Percentiles rank a stretch among this genome's conserved stretches.
phyloP scores from a whole-genome alignment of 768 basidiomycete genomes.

The Crassisporium funariophilum region DNA sequence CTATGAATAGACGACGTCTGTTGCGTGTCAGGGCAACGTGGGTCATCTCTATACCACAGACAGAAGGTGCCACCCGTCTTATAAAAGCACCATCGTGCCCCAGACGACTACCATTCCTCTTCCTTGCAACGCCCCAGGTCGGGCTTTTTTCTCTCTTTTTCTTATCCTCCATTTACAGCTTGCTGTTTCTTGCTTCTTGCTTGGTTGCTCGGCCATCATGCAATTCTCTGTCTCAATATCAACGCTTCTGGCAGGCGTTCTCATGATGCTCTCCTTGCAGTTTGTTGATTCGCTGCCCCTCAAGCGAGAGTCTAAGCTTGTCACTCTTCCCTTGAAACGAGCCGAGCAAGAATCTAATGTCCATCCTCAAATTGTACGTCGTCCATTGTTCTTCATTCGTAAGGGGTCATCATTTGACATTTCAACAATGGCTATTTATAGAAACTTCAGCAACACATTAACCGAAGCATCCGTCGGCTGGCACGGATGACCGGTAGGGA shows the following conservation, averaged over 20 bases:
- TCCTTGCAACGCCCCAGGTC: slow-evolving; percentile 21
- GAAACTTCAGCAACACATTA: slow-evolving; percentile 71
- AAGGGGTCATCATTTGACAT: neutral
- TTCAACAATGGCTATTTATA: neutral
- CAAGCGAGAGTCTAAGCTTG: slow-evolving; percentile 31
- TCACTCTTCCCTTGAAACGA: slow-evolving; percentile 48
- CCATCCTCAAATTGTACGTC: slow-evolving; percentile 33
- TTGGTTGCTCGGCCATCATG: slow-evolving; percentile 44
- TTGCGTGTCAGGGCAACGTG: slow-evolving; percentile 11
- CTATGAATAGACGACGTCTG: slow-evolving; percentile 9
- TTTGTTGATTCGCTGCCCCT: slow-evolving; percentile 47
- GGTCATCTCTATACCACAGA: slow-evolving; percentile 1
- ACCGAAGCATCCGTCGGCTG: slow-evolving; percentile 62
- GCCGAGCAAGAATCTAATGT: slow-evolving; percentile 25
- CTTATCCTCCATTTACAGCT: slow-evolving; percentile 22
- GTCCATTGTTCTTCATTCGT: neutral
- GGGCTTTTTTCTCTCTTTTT: slow-evolving; percentile 31
- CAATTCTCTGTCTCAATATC: slow-evolving; percentile 53
- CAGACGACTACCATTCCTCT: neutral
- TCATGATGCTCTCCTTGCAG: slow-evolving; percentile 41
- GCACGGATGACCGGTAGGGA: slow-evolving; percentile 68
- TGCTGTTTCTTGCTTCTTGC: slow-evolving; percentile 15
- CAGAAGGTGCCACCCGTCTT: slow-evolving; percentile 1
- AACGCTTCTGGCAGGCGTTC: slow-evolving; percentile 53
- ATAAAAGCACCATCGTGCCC: neutral